Conservation (phyloP, 2,329 filamentous ascomycete genomes). For the Pestalotiopsis sp. region DNA sequence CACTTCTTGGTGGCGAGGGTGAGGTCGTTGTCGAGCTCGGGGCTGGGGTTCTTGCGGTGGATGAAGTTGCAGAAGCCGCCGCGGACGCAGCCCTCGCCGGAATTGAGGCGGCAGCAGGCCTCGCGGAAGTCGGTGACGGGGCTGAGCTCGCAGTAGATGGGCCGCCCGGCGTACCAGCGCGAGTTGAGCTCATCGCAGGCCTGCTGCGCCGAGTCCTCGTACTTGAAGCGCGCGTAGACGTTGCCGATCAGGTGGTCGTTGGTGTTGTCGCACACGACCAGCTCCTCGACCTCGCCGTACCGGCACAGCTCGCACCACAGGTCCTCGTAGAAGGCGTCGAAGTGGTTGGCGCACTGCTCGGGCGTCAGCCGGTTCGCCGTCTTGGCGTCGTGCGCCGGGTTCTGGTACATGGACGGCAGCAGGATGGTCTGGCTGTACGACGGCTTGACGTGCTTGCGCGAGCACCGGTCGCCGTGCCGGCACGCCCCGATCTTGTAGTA, state of each 20-base stretch:
- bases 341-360: constrained; percentile 96
- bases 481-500: constrained; percentile 99
- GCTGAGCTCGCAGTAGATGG: constrained; percentile 96
- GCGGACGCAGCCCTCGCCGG: constrained; percentile 90
- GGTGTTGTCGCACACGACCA: constrained; percentile 99
- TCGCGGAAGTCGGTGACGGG: constrained; percentile 98
- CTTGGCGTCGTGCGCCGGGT: constrained; percentile 95
- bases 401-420: constrained; percentile 98
- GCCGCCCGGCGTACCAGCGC: constrained; percentile 94
- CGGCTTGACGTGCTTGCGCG: constrained; percentile 97
- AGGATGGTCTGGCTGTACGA: constrained; percentile 98
- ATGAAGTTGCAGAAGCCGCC: constrained; percentile 99
- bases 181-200: constrained; percentile 94
- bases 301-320: constrained; percentile 99
- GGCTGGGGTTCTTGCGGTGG: constrained; percentile 89
- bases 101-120: constrained; percentile 93
- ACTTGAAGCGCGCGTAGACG: constrained; percentile 99
- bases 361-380: constrained; percentile 83
- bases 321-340: constrained; percentile 99
- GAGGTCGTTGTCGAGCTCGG: constrained; percentile 87
- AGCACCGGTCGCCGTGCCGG: constrained; percentile 97
- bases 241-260: constrained; percentile 99
- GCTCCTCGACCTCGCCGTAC: constrained; percentile 95
- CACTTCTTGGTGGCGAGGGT: constrained; percentile 94
- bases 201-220: constrained; percentile 92